Conservation (phyloP, 371 early-diverging fungal genomes). For the Mortierella sp. region DNA sequence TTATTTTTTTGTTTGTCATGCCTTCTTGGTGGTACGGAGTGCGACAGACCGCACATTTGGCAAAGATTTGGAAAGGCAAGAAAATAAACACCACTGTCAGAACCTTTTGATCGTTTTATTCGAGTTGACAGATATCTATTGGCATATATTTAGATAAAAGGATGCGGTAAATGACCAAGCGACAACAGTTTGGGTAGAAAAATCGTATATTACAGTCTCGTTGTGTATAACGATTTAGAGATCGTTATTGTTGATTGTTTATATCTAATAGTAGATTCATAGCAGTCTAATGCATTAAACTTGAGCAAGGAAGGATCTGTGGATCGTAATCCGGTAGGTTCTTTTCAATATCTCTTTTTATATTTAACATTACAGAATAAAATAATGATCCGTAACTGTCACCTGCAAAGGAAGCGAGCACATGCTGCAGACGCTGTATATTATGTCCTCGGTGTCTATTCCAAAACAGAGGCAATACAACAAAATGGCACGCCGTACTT, state of each 20-base stretch:
- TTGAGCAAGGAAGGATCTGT: neutral
- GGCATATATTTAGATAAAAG: too few relatives aligned
- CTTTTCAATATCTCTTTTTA: neutral
- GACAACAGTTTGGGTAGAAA: neutral
- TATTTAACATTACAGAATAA: neutral
- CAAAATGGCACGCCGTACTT: conserved; percentile 14
- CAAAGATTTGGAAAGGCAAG: too few relatives aligned
- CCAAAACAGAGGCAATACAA: neutral
- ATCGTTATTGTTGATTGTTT: neutral
- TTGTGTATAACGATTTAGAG: neutral
- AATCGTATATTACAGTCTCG: neutral
- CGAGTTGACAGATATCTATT: too few relatives aligned
- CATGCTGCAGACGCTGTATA: conserved; percentile 3
- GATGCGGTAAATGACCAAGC: too few relatives aligned
- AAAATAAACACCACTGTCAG: too few relatives aligned
- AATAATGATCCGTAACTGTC: neutral
- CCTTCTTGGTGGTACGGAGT: too few relatives aligned
- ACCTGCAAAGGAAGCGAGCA: neutral
- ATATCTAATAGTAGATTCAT: neutral
- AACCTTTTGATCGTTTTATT: too few relatives aligned
- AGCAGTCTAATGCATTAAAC: neutral
- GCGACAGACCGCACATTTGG: too few relatives aligned
- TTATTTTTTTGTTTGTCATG: neutral
- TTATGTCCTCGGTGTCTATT: neutral
- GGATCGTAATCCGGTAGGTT: conserved; percentile 7